phyloP scores from a whole-genome alignment of 768 basidiomycete genomes.

The Calocybe cyanea region DNA sequence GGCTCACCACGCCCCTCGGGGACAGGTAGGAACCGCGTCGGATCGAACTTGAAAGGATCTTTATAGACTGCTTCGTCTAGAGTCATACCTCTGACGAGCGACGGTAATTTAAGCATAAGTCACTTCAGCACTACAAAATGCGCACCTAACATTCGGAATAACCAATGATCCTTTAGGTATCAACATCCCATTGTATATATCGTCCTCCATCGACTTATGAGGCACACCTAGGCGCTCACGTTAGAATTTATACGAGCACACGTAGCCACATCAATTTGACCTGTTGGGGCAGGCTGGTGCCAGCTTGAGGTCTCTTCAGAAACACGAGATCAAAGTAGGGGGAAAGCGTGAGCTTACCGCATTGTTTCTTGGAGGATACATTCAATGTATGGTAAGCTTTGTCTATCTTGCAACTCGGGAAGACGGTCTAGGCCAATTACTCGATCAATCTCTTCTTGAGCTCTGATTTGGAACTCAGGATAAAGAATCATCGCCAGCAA shows the following conservation, averaged over 20 bases:
- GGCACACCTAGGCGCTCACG: constrained; percentile 2
- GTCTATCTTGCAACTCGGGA: constrained; percentile 21
- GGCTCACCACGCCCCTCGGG: constrained; percentile 14
- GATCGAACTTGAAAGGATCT: constrained; percentile 10
- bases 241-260: background rate
- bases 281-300: constrained; percentile 9
- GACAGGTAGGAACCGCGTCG: constrained; percentile 10
- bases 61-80: constrained; percentile 11
- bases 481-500: constrained; percentile 25
- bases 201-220: constrained; percentile 10
- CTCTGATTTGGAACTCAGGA: constrained; percentile 22
- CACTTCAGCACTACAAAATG: background rate
- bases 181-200: constrained; percentile 16
- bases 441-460: constrained; percentile 26
- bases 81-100: constrained; percentile 11
- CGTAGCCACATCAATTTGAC: background rate
- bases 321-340: background rate
- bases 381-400: constrained; percentile 20
- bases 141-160: constrained; percentile 13
- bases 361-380: constrained; percentile 15
- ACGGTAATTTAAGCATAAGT: background rate
- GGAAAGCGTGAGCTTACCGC: constrained; percentile 7
- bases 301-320: background rate
- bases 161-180: constrained; percentile 14
- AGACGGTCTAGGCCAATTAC: constrained; percentile 22